Evolutionary conservation across 1,284 basidiomycete species (phyloP).

Genomic region (Irpex sp.): DNA sequence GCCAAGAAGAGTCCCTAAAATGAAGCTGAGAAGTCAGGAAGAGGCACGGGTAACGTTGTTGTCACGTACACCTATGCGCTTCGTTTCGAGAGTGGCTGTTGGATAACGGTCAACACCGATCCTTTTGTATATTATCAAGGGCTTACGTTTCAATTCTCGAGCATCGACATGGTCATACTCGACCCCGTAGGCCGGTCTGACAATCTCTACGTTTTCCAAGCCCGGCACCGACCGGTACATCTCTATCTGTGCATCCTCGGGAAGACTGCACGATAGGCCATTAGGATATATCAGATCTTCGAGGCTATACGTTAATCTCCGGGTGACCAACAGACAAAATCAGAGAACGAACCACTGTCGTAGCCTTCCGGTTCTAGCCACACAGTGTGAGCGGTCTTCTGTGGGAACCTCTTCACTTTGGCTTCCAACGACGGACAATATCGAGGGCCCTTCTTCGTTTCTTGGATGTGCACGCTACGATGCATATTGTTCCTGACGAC

Average conservation of each 20-base stretch:
- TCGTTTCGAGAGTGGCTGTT: constrained; percentile 80
- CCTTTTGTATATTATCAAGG: neutral
- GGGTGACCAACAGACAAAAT: neutral
- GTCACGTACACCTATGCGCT: constrained; percentile 59
- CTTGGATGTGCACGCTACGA: constrained; percentile 79
- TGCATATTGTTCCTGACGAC: constrained; percentile 74
- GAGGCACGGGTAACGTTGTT: neutral
- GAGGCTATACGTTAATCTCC: neutral
- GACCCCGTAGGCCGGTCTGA: constrained; percentile 86
- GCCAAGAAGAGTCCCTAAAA: constrained; percentile 77
- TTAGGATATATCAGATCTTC: constrained; percentile 85
- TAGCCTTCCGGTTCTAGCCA: constrained; percentile 94
- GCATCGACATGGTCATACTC: constrained; percentile 94
- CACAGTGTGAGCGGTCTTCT: constrained; percentile 70
- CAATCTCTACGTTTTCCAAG: constrained; percentile 79
- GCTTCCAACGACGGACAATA: constrained; percentile 91
- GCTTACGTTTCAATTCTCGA: constrained; percentile 68
- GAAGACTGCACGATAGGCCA: constrained; percentile 83
- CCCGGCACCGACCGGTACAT: constrained; percentile 84
- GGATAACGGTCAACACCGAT: neutral
- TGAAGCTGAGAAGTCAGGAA: neutral
- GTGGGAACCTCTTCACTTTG: constrained; percentile 77
- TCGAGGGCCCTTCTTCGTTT: constrained; percentile 84
- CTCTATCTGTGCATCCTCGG: constrained; percentile 76
- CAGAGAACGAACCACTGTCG: constrained; percentile 63